Evolutionary conservation across 169 alveolate species (phyloP).

Genomic region (Plasmodium coatneyi): DNA sequence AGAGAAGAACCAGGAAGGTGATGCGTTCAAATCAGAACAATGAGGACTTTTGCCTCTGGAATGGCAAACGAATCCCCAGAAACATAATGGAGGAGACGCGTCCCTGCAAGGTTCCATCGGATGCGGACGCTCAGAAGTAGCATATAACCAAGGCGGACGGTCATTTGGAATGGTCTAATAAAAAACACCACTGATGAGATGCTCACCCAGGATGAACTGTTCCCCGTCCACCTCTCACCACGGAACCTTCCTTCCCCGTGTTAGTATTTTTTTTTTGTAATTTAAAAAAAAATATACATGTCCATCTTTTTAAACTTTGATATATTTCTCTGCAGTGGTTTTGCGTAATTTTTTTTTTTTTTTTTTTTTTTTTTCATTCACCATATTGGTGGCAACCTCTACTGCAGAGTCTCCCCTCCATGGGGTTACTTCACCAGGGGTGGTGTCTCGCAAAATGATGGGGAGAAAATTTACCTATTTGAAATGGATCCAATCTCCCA

Average conservation of each 20-base stretch:
- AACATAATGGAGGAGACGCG: conserved; percentile 48
- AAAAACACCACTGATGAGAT: background rate
- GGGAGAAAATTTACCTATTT: background rate
- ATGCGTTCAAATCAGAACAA: conserved; percentile 42
- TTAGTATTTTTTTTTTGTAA: background rate
- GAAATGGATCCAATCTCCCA: background rate
- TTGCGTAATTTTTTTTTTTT: background rate
- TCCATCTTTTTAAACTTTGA: background rate
- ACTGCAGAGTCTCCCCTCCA: background rate
- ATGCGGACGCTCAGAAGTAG: background rate
- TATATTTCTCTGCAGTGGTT: background rate
- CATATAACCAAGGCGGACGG: background rate
- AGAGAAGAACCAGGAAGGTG: conserved; percentile 44
- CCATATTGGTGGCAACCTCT: background rate
- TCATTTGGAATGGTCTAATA: background rate
- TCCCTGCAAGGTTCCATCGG: background rate
- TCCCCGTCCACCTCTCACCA: too few relatives aligned
- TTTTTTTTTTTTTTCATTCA: background rate
- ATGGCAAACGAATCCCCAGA: conserved; percentile 37
- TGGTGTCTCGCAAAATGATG: background rate
- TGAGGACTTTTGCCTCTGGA: conserved; percentile 46
- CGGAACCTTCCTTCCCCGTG: background rate
- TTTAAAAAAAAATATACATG: background rate
- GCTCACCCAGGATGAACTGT: background rate
- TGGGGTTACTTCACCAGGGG: background rate